These are phyloP conservation scores for Trypanosoma melophagium DNA, from an alignment of 208 protist species.

Conservation along the genomic window DNA sequence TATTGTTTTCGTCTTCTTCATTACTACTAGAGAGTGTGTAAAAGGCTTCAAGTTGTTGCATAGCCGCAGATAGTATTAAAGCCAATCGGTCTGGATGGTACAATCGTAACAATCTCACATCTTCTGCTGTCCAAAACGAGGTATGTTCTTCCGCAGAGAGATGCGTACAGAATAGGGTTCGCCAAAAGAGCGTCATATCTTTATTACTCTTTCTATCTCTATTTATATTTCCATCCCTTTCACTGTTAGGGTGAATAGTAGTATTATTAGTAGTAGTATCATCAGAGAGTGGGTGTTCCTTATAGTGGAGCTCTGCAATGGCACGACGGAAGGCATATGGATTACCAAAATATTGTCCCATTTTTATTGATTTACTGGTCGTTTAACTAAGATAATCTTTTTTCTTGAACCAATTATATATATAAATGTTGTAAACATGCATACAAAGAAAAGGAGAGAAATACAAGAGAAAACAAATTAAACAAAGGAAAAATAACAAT, in stretches of 20 bases:
- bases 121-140: conserved; percentile 26
- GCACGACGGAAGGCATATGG: conserved; percentile 24
- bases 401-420: background rate
- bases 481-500: background rate
- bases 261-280: too few species aligned
- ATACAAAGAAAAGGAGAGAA: background rate
- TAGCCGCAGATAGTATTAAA: conserved; percentile 6
- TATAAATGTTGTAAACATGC: background rate
- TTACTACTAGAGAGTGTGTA: background rate
- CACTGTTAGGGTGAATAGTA: background rate
- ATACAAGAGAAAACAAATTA: too few species aligned
- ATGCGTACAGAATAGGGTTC: conserved; percentile 20
- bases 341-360: conserved; percentile 14
- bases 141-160: conserved; percentile 17
- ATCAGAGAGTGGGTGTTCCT: conserved; percentile 13
- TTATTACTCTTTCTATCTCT: background rate
- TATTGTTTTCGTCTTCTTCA: background rate
- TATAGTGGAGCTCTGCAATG: conserved; percentile 22
- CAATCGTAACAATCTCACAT: conserved; percentile 26
- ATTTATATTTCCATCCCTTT: background rate
- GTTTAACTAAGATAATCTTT: background rate
- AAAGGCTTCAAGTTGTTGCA: conserved; percentile 30
- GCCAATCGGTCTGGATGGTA: conserved; percentile 29
- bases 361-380: background rate
- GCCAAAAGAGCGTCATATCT: conserved; percentile 15